Evolutionary conservation across 805 yeast species (phyloP).

Genomic region (Peterozyma xylosa): DNA sequence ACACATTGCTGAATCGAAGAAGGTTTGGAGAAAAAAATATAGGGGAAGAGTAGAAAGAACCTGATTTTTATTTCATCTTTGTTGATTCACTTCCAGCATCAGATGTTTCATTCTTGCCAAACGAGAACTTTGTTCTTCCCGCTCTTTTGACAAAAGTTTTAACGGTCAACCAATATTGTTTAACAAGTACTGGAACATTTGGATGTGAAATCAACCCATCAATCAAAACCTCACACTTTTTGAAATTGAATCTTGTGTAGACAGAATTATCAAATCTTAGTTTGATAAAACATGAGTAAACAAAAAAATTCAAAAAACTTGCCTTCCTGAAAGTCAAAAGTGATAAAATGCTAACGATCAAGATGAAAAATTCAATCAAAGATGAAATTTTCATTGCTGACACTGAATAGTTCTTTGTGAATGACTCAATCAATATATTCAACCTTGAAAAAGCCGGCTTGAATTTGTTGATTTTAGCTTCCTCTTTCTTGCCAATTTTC

Average conservation of each 20-base stretch:
- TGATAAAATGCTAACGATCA: slow-evolving; percentile 30
- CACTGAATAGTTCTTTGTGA: slow-evolving; percentile 51
- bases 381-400: slow-evolving; percentile 53
- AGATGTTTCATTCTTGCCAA: background rate
- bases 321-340: slow-evolving; percentile 7
- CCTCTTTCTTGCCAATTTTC: slow-evolving; percentile 13
- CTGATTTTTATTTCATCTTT: background rate
- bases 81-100: background rate
- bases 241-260: slow-evolving; percentile 32
- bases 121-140: slow-evolving; percentile 1
- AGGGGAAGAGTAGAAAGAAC: background rate
- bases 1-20: too few relatives aligned
- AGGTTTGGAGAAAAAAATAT: background rate
- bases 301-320: slow-evolving; percentile 19
- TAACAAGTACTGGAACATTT: slow-evolving; percentile 41
- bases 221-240: slow-evolving; percentile 21
- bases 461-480: slow-evolving; percentile 15
- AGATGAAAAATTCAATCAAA: slow-evolving; percentile 33
- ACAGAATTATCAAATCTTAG: slow-evolving; percentile 33
- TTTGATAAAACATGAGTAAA: slow-evolving; percentile 26
- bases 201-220: slow-evolving; percentile 49
- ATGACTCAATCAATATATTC: slow-evolving; percentile 24
- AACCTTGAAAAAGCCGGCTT: background rate
- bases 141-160: slow-evolving; percentile 25
- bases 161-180: slow-evolving; percentile 39